Evolutionary conservation across 345 rosid genomes (phyloP), one percentile per base, ranked within the genome.

Genomic region (Xanthoceras sorbifolium): DNA sequence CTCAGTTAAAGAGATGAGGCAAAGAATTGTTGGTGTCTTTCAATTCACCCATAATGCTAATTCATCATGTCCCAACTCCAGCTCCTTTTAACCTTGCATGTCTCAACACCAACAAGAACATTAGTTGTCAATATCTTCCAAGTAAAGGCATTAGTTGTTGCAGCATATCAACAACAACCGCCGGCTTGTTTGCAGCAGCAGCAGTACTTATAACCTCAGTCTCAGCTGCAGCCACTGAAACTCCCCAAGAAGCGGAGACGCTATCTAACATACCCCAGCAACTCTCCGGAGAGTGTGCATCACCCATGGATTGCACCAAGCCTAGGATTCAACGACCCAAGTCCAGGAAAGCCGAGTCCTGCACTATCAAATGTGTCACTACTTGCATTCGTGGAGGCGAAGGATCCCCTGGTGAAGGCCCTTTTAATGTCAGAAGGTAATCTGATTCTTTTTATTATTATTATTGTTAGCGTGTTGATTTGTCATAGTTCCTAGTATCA

Each of bases 401-500:
- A 0, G 94, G 93, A n/a, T 85, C 92, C 40, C 95, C 92, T 3
- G 92, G 97, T 2, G 97, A 93, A 84, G 97, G 97, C 44, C 98
- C 98, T 4, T 72, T 93, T 18, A 93, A 93, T 75, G 85, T 93
- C 78, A 89, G 88, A 79, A 87, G 97, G 97, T 90, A 32, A 23
- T 28, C 40, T 29, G 3, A 57, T 59, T 48, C 26, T 18, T 9
- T 50, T 50, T 50, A 3, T 50, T 17, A 14, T 48, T 48, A 14
- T 50, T 50, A 12, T 50, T 50, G 17, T 18, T 18, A 14, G 18
- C 22, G 18, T 50, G 22, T 50, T 50, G 4, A 32, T 4, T 32
- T 4, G 36, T 1, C 36, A 32, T 32, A 2, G 2, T 32, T 32
- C 36, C 36, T 32, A 32, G 36, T 32, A 32, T 32, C n/a, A n/a